phyloP scores from a whole-genome alignment of 2,329 filamentous ascomycete genomes.

The Pyricularia grisea region DNA sequence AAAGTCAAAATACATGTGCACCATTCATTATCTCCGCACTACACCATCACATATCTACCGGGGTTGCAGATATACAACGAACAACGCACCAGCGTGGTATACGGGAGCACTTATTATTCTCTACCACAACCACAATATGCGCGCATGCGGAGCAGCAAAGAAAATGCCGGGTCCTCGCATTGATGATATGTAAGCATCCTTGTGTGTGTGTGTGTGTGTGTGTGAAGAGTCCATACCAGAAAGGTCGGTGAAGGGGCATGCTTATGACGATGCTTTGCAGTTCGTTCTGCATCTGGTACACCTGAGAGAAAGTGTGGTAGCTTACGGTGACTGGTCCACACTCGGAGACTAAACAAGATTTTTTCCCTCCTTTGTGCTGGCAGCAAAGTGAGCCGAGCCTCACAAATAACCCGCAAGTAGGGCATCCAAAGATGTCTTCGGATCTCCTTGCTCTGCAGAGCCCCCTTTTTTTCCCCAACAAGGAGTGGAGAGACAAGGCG shows the following conservation, averaged over 20 bases:
- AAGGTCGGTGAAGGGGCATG: not conserved
- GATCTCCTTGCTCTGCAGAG: not conserved
- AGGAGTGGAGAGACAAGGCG: not conserved
- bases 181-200: not conserved
- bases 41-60: not conserved
- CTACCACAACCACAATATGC: not conserved
- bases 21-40: not conserved
- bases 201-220: not conserved
- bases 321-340: not conserved
- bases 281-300: not conserved
- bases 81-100: not conserved
- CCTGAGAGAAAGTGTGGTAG: not conserved
- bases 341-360: not conserved
- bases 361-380: not conserved
- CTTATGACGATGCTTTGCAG: not conserved
- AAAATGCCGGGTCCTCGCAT: not conserved
- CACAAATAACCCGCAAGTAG: not conserved
- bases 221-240: not conserved
- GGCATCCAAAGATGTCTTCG: not conserved
- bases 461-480: not conserved
- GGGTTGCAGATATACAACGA: not conserved
- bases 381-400: not conserved
- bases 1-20: not conserved
- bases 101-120: too few relatives aligned
- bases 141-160: not conserved